These are phyloP conservation scores for Suillus alpinus DNA, from an alignment of 768 basidiomycete species.

Conservation along the genomic window DNA sequence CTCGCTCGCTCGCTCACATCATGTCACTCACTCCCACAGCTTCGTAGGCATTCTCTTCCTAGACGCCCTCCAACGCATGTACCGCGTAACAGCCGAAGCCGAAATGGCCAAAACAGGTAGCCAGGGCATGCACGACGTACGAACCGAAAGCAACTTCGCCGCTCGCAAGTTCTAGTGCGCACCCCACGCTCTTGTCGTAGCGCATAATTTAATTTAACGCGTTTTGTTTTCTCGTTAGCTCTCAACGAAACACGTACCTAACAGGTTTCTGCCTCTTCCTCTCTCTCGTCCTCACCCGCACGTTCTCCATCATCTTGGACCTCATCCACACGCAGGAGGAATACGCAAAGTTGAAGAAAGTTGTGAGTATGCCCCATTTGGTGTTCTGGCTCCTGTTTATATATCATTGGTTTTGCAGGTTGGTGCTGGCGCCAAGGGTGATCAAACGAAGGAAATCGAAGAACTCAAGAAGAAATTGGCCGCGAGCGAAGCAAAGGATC, in stretches of 20 bases:
- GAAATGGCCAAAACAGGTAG: constrained; percentile 61
- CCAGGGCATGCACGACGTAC: constrained; percentile 51
- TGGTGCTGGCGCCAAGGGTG: constrained; percentile 30
- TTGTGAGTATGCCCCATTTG: constrained; percentile 24
- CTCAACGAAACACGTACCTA: constrained; percentile 89
- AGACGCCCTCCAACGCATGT: constrained; percentile 93
- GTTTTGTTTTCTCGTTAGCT: constrained; percentile 36
- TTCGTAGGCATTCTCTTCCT: constrained; percentile 86
- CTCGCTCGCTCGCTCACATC: neutral
- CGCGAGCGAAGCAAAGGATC: constrained; percentile 51
- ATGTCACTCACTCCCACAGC: constrained; percentile 33
- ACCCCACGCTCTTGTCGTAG: neutral
- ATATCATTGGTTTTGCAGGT: constrained; percentile 23
- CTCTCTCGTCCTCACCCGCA: constrained; percentile 89
- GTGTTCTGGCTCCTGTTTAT: neutral
- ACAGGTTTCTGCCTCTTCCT: constrained; percentile 95
- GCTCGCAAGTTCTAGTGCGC: constrained; percentile 92
- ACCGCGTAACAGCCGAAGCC: constrained; percentile 69
- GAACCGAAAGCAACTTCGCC: constrained; percentile 84
- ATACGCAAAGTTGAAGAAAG: constrained; percentile 77
- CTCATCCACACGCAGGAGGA: constrained; percentile 89
- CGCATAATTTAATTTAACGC: neutral
- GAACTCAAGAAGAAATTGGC: constrained; percentile 69
- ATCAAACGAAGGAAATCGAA: constrained; percentile 45
- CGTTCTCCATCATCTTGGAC: constrained; percentile 89